Evolutionary conservation across 192 early-diverging fungal species (phyloP), one percentile per base, ranked within the genome.

Genomic region (Coemansia sp.): DNA sequence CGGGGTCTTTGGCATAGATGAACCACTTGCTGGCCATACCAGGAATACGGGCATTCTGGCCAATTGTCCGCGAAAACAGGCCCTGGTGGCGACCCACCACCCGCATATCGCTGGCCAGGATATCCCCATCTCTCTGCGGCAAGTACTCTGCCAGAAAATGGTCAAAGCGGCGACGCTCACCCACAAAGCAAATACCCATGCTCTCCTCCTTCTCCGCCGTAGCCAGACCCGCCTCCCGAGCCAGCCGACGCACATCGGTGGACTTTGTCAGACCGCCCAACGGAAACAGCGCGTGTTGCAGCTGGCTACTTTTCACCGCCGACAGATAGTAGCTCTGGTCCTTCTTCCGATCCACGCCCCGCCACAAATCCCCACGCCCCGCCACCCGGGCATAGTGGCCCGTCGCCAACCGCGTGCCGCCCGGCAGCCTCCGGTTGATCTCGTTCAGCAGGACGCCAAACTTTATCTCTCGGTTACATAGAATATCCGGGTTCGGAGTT

Each of bases 171-270:
- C 71, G 71, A 2, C 84, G 77, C 51, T 92, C 83, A 5, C 92
- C 92, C 3, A 98, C 82, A 79, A 98, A 95, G 45, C 94, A 98
- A 14, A 98, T 90, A 0, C 94, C 94, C 90, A 93, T 93, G 55
- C 88, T 91, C 58, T 98, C 94, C 61, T 89, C 87, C 26, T 68
- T 69, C 0, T 82, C 72, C 0, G 83, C 81, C 1, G 77, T 82
- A 3, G 54, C 38, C 11, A 98, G 67, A 1, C 78, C 74, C 4
- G 62, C 31, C 11, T 69, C 51, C 1, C 44, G 14, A 1, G 91
- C 95, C 18, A 91, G 57, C 10, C 50, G 25, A 37, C 92, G 89
- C 18, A 96, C 88, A 25, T 83, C 65, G 2, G 12, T 4, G 7
- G 72, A 18, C 60, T 98, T 98, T 6, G 36, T 44, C 30, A 90